Evolutionary conservation across 2,329 filamentous ascomycete genomes (phyloP).

Genomic region (Verticillium tricorpus): DNA sequence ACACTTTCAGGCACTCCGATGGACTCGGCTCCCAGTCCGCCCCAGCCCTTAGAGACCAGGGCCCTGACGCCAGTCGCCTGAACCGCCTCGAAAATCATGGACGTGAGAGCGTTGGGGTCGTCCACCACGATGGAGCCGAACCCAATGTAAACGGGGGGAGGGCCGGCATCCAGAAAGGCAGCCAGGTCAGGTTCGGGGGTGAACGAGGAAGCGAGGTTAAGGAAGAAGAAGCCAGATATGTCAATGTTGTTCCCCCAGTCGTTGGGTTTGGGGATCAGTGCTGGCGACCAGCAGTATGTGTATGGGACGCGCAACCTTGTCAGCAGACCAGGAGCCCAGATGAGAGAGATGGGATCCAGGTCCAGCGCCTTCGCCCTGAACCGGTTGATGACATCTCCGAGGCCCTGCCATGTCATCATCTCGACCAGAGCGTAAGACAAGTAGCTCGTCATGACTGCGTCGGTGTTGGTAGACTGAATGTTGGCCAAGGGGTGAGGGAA

Average conservation of each 20-base stretch:
- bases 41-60: constrained; percentile 84
- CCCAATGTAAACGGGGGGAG: constrained; percentile 75
- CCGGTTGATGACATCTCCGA: constrained; percentile 86
- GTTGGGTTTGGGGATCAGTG: constrained; percentile 71
- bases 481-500: constrained; percentile 87
- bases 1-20: constrained; percentile 68
- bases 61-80: constrained; percentile 65
- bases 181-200: constrained; percentile 61
- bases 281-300: constrained; percentile 89
- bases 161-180: constrained; percentile 62
- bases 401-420: constrained; percentile 88
- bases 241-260: constrained; percentile 72
- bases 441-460: constrained; percentile 74
- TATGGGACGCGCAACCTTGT: constrained; percentile 73
- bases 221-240: constrained; percentile 73
- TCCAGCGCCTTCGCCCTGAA: constrained; percentile 73
- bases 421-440: constrained; percentile 81
- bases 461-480: constrained; percentile 70
- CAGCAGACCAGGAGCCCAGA: constrained; percentile 79
- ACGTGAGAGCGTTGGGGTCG: constrained; percentile 66
- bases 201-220: constrained; percentile 63
- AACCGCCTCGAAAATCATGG: constrained; percentile 68
- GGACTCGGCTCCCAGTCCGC: constrained; percentile 71
- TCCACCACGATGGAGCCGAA: constrained; percentile 82
- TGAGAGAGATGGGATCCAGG: constrained; percentile 70